Evolutionary conservation across 345 rosid species (phyloP).

Genomic region (Cardamine chenopodiifolia): DNA sequence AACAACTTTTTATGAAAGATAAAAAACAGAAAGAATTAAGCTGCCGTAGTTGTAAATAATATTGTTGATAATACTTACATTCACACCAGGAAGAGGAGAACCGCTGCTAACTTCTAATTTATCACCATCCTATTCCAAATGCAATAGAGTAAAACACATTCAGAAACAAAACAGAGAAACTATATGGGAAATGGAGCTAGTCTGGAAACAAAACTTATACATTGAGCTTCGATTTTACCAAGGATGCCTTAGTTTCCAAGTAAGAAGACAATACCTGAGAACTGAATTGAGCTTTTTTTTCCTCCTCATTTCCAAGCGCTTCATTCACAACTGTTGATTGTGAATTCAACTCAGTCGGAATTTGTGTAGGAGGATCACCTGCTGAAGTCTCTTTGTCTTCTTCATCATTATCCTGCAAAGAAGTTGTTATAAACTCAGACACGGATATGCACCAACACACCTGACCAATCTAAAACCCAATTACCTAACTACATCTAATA

Average conservation of each 20-base stretch:
- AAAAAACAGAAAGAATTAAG: constrained; percentile 32
- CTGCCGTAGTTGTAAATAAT: neutral
- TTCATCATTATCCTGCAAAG: constrained; percentile 51
- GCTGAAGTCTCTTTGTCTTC: constrained; percentile 53
- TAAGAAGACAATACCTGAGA: constrained; percentile 53
- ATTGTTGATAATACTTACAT: constrained; percentile 59
- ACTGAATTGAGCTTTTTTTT: constrained; percentile 47
- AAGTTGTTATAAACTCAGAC: constrained; percentile 3
- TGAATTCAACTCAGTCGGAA: constrained; percentile 48
- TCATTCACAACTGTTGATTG: constrained; percentile 49
- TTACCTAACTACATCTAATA: neutral
- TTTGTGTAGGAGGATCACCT: constrained; percentile 43
- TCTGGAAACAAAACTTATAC: constrained; percentile 11
- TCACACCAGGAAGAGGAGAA: constrained; percentile 96
- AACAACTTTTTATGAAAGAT: constrained; percentile 32
- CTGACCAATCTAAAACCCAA: neutral
- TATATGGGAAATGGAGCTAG: neutral
- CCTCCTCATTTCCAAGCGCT: constrained; percentile 41
- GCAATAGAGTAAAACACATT: constrained; percentile 14
- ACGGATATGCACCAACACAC: neutral
- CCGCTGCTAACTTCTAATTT: constrained; percentile 72
- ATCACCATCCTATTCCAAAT: constrained; percentile 59
- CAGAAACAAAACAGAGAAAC: constrained; percentile 26
- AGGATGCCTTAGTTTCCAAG: neutral
- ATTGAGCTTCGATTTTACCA: neutral